phyloP scores from a whole-genome alignment of 768 basidiomycete genomes.

The Amanita pseudoporphyria region DNA sequence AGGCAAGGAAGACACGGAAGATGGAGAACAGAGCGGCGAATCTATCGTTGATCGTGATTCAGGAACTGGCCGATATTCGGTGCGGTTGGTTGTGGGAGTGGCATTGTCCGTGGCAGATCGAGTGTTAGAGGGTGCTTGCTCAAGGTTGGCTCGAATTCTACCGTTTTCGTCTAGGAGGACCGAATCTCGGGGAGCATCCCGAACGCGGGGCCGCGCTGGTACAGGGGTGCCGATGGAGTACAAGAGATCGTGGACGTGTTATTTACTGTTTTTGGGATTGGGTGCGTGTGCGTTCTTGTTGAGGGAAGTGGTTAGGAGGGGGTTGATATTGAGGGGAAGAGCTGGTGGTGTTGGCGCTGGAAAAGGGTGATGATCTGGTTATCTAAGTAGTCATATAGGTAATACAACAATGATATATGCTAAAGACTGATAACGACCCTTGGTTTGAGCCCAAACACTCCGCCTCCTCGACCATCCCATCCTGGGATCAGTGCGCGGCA shows the following conservation, averaged over 20 bases:
- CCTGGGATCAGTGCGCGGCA: constrained; percentile 57
- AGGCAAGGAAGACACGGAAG: background rate
- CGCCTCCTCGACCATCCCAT: constrained; percentile 65
- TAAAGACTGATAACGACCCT: constrained; percentile 33
- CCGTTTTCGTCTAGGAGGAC: constrained; percentile 2
- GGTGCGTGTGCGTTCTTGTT: constrained; percentile 5
- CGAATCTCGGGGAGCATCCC: background rate
- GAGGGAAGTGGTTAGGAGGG: background rate
- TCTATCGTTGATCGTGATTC: background rate
- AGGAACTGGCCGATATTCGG: background rate
- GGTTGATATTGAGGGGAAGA: background rate
- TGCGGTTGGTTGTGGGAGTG: background rate
- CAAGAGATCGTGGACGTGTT: background rate
- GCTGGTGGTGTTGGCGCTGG: background rate
- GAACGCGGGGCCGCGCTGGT: background rate
- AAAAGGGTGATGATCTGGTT: too few species aligned
- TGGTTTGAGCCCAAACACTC: constrained; percentile 52
- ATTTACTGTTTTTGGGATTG: constrained; percentile 4
- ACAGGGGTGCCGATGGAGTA: background rate
- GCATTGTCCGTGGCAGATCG: background rate
- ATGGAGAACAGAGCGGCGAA: background rate
- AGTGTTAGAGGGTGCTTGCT: background rate
- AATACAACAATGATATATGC: too few species aligned
- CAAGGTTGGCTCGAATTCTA: background rate
- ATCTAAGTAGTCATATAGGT: too few species aligned